Conservation (phyloP, 1,284 basidiomycete genomes). For the Singerocomus inundabilis region DNA sequence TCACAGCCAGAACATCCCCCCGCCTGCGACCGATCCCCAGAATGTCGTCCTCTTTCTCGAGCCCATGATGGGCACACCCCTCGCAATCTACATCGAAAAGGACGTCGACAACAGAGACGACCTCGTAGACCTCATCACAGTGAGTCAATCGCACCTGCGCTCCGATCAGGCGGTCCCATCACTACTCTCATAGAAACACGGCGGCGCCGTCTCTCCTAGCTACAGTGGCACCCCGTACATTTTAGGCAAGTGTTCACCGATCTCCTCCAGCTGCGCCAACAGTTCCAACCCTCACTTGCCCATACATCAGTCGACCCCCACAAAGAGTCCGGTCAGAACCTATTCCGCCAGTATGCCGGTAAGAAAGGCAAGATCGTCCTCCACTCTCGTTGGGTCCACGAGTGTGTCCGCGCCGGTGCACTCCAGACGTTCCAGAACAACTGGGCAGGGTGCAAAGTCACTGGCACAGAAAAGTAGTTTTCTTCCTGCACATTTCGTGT, state of each 20-base stretch:
- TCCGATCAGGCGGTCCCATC: constrained; percentile 7
- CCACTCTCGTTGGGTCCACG: constrained; percentile 65
- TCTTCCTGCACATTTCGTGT: not conserved
- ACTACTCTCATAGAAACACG: constrained; percentile 55
- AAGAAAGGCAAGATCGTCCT: constrained; percentile 79
- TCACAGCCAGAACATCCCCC: constrained; percentile 31
- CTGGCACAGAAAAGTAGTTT: constrained; percentile 65
- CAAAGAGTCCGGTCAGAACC: constrained; percentile 74
- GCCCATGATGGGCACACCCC: constrained; percentile 72
- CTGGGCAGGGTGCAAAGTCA: constrained; percentile 77
- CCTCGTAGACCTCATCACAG: constrained; percentile 61
- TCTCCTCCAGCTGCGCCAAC: constrained; percentile 11
- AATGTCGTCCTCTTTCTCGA: constrained; percentile 62
- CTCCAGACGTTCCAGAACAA: constrained; percentile 71
- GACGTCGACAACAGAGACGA: constrained; percentile 67
- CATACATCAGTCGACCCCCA: constrained; percentile 50
- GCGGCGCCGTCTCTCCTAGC: constrained; percentile 65
- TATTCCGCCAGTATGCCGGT: constrained; percentile 70
- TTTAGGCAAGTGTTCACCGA: constrained; percentile 52
- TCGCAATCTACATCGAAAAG: constrained; percentile 74
- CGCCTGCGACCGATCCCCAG: constrained; percentile 29
- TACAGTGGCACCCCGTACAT: constrained; percentile 77
- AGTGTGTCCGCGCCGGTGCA: constrained; percentile 63
- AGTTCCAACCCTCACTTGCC: constrained; percentile 1
- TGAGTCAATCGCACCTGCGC: constrained; percentile 33